These are phyloP conservation scores for Blastomyces parvus DNA, from an alignment of 2,329 filamentous ascomycete genomes.

Conservation along the genomic window DNA sequence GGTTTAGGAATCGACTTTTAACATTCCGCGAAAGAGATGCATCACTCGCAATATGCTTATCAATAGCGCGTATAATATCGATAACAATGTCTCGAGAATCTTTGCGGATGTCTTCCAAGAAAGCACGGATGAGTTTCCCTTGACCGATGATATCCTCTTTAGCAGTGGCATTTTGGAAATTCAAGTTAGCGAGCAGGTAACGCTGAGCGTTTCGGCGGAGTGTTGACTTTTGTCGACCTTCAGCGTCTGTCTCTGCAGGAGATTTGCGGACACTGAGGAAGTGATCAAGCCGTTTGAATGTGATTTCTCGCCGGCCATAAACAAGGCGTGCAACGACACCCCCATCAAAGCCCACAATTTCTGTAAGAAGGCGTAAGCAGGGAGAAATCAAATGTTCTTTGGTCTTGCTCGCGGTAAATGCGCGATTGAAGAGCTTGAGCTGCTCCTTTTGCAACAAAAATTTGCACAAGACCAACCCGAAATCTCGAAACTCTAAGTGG, in stretches of 20 bases:
- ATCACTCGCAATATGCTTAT: constrained; percentile 63
- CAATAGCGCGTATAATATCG: constrained; percentile 64
- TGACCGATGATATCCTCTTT: constrained; percentile 78
- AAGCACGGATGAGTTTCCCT: constrained; percentile 54
- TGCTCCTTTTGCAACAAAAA: constrained; percentile 73
- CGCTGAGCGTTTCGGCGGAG: constrained; percentile 73
- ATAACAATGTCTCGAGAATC: constrained; percentile 67
- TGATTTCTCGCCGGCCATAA: constrained; percentile 67
- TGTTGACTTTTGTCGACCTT: constrained; percentile 62
- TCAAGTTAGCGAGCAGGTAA: constrained; percentile 70
- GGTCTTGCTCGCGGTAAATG: constrained; percentile 66
- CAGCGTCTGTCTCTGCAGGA: constrained; percentile 43
- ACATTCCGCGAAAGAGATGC: constrained; percentile 59
- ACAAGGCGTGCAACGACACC: constrained; percentile 68
- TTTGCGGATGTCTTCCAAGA: constrained; percentile 67
- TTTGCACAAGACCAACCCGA: constrained; percentile 69
- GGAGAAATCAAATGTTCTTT: constrained; percentile 87
- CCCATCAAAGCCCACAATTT: constrained; percentile 77
- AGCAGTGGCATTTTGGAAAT: constrained; percentile 63
- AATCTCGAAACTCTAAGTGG: constrained; percentile 61
- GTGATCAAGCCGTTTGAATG: constrained; percentile 67
- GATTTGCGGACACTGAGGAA: constrained; percentile 64
- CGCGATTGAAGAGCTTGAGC: constrained; percentile 67
- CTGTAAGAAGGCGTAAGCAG: constrained; percentile 72
- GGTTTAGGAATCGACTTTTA: constrained; percentile 68